Conservation (phyloP, 2,329 filamentous ascomycete genomes). For the Bipolaris sorokiniana region DNA sequence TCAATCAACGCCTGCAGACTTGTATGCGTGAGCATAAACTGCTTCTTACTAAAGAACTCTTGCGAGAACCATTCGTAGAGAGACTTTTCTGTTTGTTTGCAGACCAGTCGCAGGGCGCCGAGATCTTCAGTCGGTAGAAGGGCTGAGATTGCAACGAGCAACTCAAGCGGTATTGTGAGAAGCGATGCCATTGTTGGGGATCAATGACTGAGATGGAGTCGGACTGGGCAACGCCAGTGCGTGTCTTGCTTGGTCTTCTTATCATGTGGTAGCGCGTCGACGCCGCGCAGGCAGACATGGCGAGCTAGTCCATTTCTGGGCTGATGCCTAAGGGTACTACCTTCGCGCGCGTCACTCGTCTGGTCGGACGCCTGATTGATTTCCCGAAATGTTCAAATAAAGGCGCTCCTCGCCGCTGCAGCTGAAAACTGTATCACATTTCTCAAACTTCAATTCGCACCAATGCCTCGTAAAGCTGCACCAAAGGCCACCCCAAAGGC, state of each 20-base stretch:
- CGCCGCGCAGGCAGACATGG: slow-evolving; percentile 25
- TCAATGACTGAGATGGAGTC: not conserved
- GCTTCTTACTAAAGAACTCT: slow-evolving; percentile 70
- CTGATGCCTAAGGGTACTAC: slow-evolving; percentile 21
- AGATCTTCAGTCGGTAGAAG: slow-evolving; percentile 64
- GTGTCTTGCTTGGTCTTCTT: slow-evolving; percentile 9
- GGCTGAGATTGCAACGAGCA: slow-evolving; percentile 60
- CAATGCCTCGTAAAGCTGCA: slow-evolving; percentile 33
- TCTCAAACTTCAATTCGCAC: not conserved
- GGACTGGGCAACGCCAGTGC: not conserved
- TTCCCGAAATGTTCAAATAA: slow-evolving; percentile 21
- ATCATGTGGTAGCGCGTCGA: slow-evolving; percentile 23
- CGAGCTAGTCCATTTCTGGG: slow-evolving; percentile 11
- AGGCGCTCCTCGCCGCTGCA: slow-evolving; percentile 2
- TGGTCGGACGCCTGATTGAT: slow-evolving; percentile 4
- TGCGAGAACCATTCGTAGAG: slow-evolving; percentile 63
- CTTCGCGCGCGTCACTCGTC: slow-evolving; percentile 11
- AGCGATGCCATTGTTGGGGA: slow-evolving; percentile 29
- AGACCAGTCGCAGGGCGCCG: slow-evolving; percentile 60
- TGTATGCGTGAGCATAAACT: slow-evolving; percentile 67
- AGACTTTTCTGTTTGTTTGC: slow-evolving; percentile 60
- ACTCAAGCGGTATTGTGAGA: slow-evolving; percentile 60
- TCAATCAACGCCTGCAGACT: slow-evolving; percentile 61
- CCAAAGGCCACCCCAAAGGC: slow-evolving; percentile 24
- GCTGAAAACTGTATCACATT: not conserved